Evolutionary conservation across 371 early-diverging fungal genomes (phyloP).

Genomic region (Entomophthora muscae): DNA sequence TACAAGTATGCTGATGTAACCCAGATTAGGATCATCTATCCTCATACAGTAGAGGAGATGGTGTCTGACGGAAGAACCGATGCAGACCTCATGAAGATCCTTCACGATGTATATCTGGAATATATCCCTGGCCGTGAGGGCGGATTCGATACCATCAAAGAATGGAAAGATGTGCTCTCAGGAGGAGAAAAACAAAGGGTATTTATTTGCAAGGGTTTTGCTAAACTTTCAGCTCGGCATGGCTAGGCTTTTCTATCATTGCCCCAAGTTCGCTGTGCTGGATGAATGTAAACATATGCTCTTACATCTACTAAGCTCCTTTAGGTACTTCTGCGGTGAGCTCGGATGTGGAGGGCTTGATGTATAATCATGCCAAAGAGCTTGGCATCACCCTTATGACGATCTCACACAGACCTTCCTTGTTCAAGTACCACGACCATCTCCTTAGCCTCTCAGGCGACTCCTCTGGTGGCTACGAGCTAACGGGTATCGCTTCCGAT

Average conservation of each 20-base stretch:
- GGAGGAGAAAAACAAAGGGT: slow-evolving; percentile 86
- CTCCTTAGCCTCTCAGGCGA: slow-evolving; percentile 47
- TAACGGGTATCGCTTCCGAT: slow-evolving; percentile 51
- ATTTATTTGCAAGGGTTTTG: slow-evolving; percentile 11
- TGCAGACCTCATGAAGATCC: slow-evolving; percentile 47
- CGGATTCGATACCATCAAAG: slow-evolving; percentile 71
- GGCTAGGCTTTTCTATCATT: slow-evolving; percentile 66
- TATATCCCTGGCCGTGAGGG: slow-evolving; percentile 66
- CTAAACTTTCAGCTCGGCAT: slow-evolving; percentile 29
- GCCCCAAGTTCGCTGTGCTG: slow-evolving; percentile 57
- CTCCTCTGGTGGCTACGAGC: slow-evolving; percentile 63
- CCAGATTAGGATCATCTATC: slow-evolving; percentile 52
- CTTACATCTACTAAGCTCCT: neutral
- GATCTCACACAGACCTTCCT: slow-evolving; percentile 71
- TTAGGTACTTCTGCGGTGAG: slow-evolving; percentile 65
- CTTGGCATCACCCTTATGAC: slow-evolving; percentile 56
- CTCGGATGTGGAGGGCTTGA: slow-evolving; percentile 71
- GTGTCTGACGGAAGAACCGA: slow-evolving; percentile 49
- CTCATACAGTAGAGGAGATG: slow-evolving; percentile 67
- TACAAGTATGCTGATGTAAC: neutral
- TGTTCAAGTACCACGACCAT: slow-evolving; percentile 75
- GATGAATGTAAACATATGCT: slow-evolving; percentile 31
- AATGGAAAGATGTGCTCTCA: slow-evolving; percentile 82
- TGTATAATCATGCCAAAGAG: slow-evolving; percentile 76
- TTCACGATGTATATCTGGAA: slow-evolving; percentile 49